These are phyloP conservation scores for Boletus coccyginus DNA, from an alignment of 768 basidiomycete species.

Conservation along the genomic window DNA sequence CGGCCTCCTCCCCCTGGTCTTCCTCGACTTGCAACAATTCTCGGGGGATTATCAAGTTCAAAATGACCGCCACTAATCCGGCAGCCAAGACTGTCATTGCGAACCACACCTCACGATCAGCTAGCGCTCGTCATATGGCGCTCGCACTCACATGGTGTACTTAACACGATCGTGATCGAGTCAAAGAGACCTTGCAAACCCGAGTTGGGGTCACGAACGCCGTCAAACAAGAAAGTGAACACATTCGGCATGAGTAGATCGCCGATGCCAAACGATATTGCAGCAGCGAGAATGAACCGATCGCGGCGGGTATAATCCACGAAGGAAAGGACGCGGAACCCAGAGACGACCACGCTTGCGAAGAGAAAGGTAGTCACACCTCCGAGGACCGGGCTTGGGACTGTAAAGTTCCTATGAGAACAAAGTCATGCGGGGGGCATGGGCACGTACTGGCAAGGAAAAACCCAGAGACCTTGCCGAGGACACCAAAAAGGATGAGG, in stretches of 20 bases:
- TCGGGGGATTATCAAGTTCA: conserved; percentile 56
- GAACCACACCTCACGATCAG: background rate
- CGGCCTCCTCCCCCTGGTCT: conserved; percentile 14
- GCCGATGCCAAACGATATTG: conserved; percentile 67
- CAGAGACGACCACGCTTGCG: conserved; percentile 68
- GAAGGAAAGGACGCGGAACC: conserved; percentile 65
- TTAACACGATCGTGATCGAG: conserved; percentile 76
- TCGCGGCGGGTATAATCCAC: conserved; percentile 60
- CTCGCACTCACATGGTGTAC: conserved; percentile 68
- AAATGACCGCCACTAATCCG: conserved; percentile 54
- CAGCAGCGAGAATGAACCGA: conserved; percentile 67
- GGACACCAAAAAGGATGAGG: conserved; percentile 74
- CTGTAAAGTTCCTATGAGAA: conserved; percentile 23
- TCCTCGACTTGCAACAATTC: conserved; percentile 24
- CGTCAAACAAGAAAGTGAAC: conserved; percentile 69
- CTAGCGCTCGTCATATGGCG: background rate
- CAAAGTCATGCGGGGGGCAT: background rate
- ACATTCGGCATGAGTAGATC: conserved; percentile 64
- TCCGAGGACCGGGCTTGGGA: conserved; percentile 79
- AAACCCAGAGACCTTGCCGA: conserved; percentile 81
- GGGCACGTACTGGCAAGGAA: conserved; percentile 64
- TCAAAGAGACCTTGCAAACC: conserved; percentile 69
- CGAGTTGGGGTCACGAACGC: conserved; percentile 47
- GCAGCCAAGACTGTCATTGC: conserved; percentile 46
- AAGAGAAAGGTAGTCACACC: conserved; percentile 89